Percentiles rank a stretch among this genome's conserved stretches.
These are phyloP conservation scores for Pseudoturritis turrita DNA, from an alignment of 345 rosid species.

Conservation along the genomic window DNA sequence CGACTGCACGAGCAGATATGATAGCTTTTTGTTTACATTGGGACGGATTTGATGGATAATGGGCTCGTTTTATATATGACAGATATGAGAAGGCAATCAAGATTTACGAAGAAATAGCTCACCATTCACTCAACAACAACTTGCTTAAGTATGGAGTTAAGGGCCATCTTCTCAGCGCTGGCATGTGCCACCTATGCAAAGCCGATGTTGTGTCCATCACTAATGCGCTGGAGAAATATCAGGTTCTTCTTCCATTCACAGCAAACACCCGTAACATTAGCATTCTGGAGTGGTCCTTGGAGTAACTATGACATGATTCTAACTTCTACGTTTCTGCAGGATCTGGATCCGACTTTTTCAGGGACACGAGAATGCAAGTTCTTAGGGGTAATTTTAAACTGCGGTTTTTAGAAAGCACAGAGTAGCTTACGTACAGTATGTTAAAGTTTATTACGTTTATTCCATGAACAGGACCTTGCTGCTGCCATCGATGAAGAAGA, in stretches of 20 bases:
- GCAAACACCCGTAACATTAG: not conserved
- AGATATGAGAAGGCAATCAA: constrained; percentile 87
- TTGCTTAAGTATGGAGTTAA: constrained; percentile 95
- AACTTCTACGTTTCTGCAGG: constrained; percentile 48
- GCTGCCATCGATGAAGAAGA: constrained; percentile 95
- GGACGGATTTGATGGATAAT: constrained; percentile 13
- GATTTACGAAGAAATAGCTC: constrained; percentile 85
- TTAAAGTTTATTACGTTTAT: not conserved
- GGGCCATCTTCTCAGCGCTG: constrained; percentile 98
- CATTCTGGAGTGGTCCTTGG: not conserved
- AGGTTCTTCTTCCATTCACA: constrained; percentile 47
- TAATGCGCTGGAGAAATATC: constrained; percentile 88
- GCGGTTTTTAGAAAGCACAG: not conserved
- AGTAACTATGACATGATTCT: constrained; percentile 3
- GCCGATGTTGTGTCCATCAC: constrained; percentile 80
- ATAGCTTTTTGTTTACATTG: not conserved
- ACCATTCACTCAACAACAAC: constrained; percentile 66
- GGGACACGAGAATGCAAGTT: constrained; percentile 88
- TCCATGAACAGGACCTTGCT: constrained; percentile 59
- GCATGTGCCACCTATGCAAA: constrained; percentile 93
- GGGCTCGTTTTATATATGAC: constrained; percentile 29
- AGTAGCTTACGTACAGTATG: constrained; percentile 1
- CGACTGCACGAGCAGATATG: not conserved
- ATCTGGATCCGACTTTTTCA: constrained; percentile 89
- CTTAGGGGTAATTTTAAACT: constrained; percentile 44